Evolutionary conservation across 768 basidiomycete genomes (phyloP).

Genomic region (Boletales sp.): DNA sequence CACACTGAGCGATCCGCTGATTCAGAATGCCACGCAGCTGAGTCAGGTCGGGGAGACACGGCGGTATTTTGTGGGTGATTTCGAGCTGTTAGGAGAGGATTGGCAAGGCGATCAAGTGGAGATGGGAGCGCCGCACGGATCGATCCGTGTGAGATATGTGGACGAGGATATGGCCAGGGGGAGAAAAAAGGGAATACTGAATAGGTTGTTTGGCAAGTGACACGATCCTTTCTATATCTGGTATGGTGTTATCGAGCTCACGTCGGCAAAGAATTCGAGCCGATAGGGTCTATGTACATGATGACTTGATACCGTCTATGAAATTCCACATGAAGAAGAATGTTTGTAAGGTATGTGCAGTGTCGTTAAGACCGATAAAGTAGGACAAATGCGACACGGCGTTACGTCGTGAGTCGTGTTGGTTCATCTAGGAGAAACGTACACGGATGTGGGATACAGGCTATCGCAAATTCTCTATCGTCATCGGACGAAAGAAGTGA

Average conservation of each 20-base stretch:
- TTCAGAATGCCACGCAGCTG: conserved; percentile 17
- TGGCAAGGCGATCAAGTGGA: conserved; percentile 23
- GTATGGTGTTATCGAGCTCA: neutral
- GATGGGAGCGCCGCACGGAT: conserved; percentile 16
- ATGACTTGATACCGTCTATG: neutral
- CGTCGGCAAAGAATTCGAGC: no score
- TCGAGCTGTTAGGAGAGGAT: conserved; percentile 8
- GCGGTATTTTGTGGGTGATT: conserved; percentile 26
- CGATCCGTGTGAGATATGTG: conserved; percentile 16
- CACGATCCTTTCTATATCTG: neutral
- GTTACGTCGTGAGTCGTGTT: conserved; percentile 10
- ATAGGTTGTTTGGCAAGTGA: conserved; percentile 18
- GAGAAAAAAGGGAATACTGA: conserved; percentile 15
- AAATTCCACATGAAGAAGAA: neutral
- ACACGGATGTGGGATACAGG: no score
- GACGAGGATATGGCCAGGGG: conserved; percentile 7
- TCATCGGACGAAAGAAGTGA: no score
- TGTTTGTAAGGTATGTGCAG: conserved; percentile 4
- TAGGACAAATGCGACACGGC: conserved; percentile 8
- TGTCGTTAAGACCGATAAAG: conserved; percentile 1
- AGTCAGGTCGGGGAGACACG: conserved; percentile 15
- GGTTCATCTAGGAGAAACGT: neutral
- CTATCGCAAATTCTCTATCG: no score
- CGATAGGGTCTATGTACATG: no score
- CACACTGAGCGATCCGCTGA: conserved; percentile 9